A percentile compares a stretch with the other conserved stretches of the same genome.
Conservation (phyloP, 768 basidiomycete genomes). For the Psilocybe sp. region DNA sequence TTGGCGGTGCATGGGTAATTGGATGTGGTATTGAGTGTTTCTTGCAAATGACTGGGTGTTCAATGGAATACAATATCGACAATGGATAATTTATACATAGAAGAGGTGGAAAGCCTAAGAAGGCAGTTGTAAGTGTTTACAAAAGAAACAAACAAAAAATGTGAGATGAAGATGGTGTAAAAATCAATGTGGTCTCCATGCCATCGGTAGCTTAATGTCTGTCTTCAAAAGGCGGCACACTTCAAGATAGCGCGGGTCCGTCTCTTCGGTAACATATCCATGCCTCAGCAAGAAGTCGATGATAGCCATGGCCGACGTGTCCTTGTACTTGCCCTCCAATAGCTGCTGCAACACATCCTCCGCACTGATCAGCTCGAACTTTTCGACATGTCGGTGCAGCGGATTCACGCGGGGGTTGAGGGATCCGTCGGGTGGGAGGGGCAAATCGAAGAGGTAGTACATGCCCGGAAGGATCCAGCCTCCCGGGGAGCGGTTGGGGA, state of each 20-base stretch:
- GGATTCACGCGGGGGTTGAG: conserved; percentile 32
- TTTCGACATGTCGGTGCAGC: conserved; percentile 40
- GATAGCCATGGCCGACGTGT: conserved; percentile 40
- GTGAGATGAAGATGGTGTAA: neutral
- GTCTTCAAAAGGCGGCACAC: conserved; percentile 25
- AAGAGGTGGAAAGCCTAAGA: neutral
- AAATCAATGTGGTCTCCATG: conserved; percentile 19
- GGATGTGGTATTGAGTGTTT: neutral
- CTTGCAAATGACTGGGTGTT: neutral
- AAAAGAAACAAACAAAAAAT: neutral
- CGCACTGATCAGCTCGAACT: conserved; percentile 35
- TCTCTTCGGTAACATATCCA: conserved; percentile 29
- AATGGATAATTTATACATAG: neutral
- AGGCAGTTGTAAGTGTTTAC: neutral
- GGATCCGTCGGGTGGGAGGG: conserved; percentile 31
- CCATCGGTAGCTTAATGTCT: conserved; percentile 23
- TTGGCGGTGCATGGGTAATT: neutral
- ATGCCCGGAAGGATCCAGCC: conserved; percentile 43
- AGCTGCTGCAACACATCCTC: conserved; percentile 29
- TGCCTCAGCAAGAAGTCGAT: conserved; percentile 39
- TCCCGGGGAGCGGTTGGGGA: conserved; percentile 38
- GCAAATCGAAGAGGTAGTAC: conserved; percentile 43
- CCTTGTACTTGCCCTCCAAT: conserved; percentile 34
- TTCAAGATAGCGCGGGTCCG: conserved; percentile 29
- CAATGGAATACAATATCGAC: conserved; percentile 1